Base-by-base conservation (phyloP, 2,329 filamentous ascomycete species). In the Xylaria sp. region DNA sequence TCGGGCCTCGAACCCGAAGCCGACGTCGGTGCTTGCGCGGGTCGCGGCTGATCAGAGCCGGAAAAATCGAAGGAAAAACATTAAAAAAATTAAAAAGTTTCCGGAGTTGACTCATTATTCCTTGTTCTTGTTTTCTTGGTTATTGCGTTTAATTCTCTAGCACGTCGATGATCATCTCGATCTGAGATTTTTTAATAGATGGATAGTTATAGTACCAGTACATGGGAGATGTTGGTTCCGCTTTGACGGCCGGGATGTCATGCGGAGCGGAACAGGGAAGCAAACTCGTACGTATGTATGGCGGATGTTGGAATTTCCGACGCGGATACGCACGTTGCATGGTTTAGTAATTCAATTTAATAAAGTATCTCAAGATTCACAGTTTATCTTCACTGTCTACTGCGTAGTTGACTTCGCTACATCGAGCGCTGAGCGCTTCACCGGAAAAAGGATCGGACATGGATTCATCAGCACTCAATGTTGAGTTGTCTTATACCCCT, bases 1-100 rank as follows among this genome's bases (percentile, higher is more conserved):
- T 66, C 67, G 67, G 67, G 59, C 67, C 67, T 69, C 16, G 53
- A 50, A 66, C 48, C 67, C 67, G 67, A 54, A 66, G 54, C 60
- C 63, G 67, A 62, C 44, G 2, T 66, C 53, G 62, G 62, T 51
- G n/a, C 23, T 44, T 9, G 60, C 47, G 60, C 65, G 65, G 60
- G 60, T 63, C 2, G 60, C 60, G 60, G 57, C 51, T 62, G 63
- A 27, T 10, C 27, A 65, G 51, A 59, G 53, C 66, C 58, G 64
- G 42, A 9, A 48, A 27, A 3, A 50, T 6, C 5, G 16, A n/a
- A n/a, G 40, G 40, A 8, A 18, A n/a, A n/a, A 35, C 32, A 10
- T 9, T 35, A 35, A 35, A 6, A 35, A 9, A 35, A 35, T 44
- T n/a, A 5, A 2, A 4, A 10, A 10, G 21, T 23, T 21, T 21